These are phyloP conservation scores for Fraxinus albicans DNA, from an alignment of 305 asterid genomes.

Conservation along the genomic window DNA sequence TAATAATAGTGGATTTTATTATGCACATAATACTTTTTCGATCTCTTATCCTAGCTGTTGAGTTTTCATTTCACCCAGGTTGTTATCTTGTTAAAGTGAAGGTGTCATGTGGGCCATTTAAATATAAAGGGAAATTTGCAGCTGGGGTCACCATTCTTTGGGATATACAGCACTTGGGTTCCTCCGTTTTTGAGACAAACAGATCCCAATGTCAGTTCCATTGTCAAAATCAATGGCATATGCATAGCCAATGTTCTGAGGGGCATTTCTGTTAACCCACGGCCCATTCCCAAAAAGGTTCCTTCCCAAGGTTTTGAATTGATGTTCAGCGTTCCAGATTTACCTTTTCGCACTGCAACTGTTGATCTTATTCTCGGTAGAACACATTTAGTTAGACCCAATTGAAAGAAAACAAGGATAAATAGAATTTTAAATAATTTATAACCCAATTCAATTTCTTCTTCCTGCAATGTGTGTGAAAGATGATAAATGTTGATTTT, in stretches of 20 bases:
- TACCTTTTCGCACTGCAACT: not conserved
- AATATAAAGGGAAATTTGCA: not conserved
- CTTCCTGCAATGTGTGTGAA: too few relatives aligned
- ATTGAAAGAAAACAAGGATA: not conserved
- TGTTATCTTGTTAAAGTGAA: not conserved
- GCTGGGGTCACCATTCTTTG: not conserved
- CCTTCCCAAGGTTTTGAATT: not conserved
- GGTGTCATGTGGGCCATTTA: not conserved
- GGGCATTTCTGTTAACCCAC: not conserved
- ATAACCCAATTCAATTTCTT: too few relatives aligned
- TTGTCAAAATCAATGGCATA: not conserved
- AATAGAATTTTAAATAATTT: not conserved
- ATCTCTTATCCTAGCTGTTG: not conserved
- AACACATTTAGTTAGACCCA: not conserved
- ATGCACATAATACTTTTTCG: not conserved
- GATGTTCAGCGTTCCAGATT: not conserved
- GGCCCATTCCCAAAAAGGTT: not conserved
- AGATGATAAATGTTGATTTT: too few relatives aligned
- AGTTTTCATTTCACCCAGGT: not conserved
- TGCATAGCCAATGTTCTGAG: not conserved
- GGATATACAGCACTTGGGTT: not conserved
- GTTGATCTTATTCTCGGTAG: not conserved
- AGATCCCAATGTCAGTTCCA: not conserved
- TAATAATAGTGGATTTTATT: not conserved
- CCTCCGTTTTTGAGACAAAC: not conserved